These are phyloP conservation scores for Alternaria ethzedia DNA, from an alignment of 2,329 filamentous ascomycete genomes.

Conservation along the genomic window DNA sequence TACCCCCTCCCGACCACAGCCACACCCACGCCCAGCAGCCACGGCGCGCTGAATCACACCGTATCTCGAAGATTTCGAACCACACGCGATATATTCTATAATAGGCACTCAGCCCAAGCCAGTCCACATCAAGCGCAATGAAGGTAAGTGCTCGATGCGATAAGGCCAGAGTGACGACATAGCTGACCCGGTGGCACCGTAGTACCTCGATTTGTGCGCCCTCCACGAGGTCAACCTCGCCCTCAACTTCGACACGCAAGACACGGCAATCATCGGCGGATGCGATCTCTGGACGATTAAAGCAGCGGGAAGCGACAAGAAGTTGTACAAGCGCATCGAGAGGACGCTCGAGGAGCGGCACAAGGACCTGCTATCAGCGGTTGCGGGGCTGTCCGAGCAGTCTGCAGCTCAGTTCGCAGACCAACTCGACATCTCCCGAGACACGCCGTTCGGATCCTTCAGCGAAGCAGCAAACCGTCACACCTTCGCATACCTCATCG, in stretches of 20 bases:
- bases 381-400: conserved; percentile 85
- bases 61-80: conserved; percentile 6
- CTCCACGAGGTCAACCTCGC: conserved; percentile 92
- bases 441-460: conserved; percentile 89
- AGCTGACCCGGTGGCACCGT: conserved; percentile 33
- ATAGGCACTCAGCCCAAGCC: background rate
- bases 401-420: conserved; percentile 72
- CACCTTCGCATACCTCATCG: conserved; percentile 95
- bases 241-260: conserved; percentile 93
- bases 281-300: conserved; percentile 99
- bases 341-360: conserved; percentile 89
- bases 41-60: conserved; percentile 24
- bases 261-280: conserved; percentile 88
- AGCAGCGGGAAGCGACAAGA: conserved; percentile 93
- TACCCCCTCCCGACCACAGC: conserved; percentile 40
- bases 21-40: conserved; percentile 30
- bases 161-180: conserved; percentile 33
- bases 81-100: conserved; percentile 5
- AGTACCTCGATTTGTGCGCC: conserved; percentile 92
- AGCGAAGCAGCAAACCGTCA: conserved; percentile 87
- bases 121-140: conserved; percentile 35
- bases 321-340: conserved; percentile 95
- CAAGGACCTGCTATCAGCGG: conserved; percentile 83
- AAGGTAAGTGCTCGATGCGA: conserved; percentile 42
- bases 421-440: conserved; percentile 76